A percentile compares a stretch with the other conserved stretches of the same genome.
Conservation (phyloP, 225 moss, liverwort and hornwort species). For the Climacium dendroides region DNA sequence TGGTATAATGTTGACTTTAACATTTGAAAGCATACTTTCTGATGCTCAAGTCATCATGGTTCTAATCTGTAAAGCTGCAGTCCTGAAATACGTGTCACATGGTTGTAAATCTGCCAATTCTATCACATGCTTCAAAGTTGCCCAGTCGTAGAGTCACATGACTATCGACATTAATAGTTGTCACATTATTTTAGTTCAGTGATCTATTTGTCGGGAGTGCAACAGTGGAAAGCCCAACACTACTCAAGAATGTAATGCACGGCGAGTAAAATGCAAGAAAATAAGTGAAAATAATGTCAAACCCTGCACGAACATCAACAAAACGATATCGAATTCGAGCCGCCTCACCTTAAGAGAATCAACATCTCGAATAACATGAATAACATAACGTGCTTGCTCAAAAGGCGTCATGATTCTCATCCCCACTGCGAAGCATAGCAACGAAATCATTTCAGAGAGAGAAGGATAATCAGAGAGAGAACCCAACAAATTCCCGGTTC, state of each 20-base stretch:
- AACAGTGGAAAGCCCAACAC: not conserved
- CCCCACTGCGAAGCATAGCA: no score
- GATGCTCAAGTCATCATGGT: not conserved
- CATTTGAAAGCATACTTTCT: not conserved
- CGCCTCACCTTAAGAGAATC: constrained; percentile 46
- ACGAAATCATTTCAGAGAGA: no score
- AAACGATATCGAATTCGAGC: not conserved
- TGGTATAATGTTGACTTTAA: no score
- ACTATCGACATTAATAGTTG: not conserved
- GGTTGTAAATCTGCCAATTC: no score
- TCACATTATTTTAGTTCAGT: not conserved
- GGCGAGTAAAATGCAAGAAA: not conserved
- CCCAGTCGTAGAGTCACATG: not conserved
- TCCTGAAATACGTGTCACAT: not conserved
- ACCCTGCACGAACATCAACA: not conserved
- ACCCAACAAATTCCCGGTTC: no score
- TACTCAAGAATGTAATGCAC: not conserved
- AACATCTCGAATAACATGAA: constrained; percentile 67
- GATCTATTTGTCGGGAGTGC: not conserved
- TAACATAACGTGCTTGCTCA: no score
- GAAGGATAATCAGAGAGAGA: no score
- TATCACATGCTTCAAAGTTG: not conserved
- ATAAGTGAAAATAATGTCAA: not conserved
- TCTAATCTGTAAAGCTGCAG: not conserved
- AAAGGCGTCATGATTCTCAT: no score